These are phyloP conservation scores for Sugiyamaella castrensis DNA, from an alignment of 1,139 yeast species.

Conservation along the genomic window DNA sequence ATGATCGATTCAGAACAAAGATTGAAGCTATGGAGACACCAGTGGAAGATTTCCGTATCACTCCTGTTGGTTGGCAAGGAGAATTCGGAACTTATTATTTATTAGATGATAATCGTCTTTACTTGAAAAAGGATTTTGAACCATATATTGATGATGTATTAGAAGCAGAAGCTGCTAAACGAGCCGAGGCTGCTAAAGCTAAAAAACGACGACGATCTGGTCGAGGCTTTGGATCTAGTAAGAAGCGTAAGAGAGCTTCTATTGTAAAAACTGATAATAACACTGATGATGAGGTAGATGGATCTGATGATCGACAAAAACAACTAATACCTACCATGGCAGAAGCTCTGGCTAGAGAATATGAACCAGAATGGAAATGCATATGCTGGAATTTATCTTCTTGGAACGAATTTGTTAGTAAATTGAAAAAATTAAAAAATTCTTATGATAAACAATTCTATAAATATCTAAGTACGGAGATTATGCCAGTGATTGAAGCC, in stretches of 20 bases:
- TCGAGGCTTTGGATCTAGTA: conserved; percentile 3
- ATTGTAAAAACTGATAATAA: conserved; percentile 3
- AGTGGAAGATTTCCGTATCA: conserved; percentile 31
- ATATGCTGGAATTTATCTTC: conserved; percentile 34
- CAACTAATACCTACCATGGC: conserved; percentile 17
- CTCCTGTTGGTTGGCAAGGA: conserved; percentile 36
- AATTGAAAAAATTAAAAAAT: conserved; percentile 23
- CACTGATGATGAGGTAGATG: conserved; percentile 14
- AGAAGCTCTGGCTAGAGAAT: conserved; percentile 28
- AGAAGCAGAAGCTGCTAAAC: conserved; percentile 9
- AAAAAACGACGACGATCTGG: conserved; percentile 6
- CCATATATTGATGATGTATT: conserved; percentile 26
- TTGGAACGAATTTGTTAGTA: conserved; percentile 32
- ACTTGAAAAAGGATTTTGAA: conserved; percentile 27
- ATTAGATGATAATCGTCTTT: conserved; percentile 39
- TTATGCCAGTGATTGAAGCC: conserved; percentile 34
- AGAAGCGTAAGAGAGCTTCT: conserved; percentile 8
- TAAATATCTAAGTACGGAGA: conserved; percentile 24
- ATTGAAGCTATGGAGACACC: conserved; percentile 22
- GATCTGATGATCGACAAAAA: not conserved
- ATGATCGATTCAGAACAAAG: conserved; percentile 28
- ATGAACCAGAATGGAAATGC: conserved; percentile 35
- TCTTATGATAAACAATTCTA: conserved; percentile 22
- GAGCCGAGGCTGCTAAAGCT: conserved; percentile 12
- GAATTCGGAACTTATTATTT: conserved; percentile 34